Conservation (phyloP, 164 flowering plant genomes). For the Nelumbo lutea region DNA sequence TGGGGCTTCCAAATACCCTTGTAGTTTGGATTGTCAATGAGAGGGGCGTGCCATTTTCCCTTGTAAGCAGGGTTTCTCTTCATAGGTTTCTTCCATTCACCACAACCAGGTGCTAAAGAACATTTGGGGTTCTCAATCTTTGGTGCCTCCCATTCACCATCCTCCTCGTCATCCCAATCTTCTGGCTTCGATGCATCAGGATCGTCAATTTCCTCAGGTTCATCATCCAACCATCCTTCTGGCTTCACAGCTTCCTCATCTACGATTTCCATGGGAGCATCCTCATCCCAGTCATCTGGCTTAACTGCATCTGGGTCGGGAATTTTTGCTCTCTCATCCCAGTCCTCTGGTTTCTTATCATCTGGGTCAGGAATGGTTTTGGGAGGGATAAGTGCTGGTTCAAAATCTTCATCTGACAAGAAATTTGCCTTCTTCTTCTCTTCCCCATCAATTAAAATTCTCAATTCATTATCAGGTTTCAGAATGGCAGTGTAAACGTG, state of each 20-base stretch:
- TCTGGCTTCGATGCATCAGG: conserved; percentile 93
- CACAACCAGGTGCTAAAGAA: conserved; percentile 86
- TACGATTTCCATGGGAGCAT: conserved; percentile 92
- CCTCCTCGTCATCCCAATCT: conserved; percentile 99
- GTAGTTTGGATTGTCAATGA: conserved; percentile 83
- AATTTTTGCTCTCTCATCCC: conserved; percentile 95
- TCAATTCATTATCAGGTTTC: conserved; percentile 66
- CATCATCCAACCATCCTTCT: conserved; percentile 98
- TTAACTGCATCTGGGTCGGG: conserved; percentile 84
- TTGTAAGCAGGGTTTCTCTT: conserved; percentile 91
- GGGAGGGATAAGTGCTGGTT: conserved; percentile 75
- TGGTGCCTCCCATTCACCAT: conserved; percentile 99
- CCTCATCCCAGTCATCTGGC: conserved; percentile 99
- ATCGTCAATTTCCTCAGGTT: conserved; percentile 94
- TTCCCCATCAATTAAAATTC: conserved; percentile 79
- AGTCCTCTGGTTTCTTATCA: conserved; percentile 94
- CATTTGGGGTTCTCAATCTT: conserved; percentile 91
- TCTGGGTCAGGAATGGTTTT: conserved; percentile 95
- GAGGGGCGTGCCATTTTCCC: conserved; percentile 92
- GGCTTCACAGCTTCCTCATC: conserved; percentile 97
- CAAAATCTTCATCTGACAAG: conserved; percentile 76
- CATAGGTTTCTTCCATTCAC: conserved; percentile 97
- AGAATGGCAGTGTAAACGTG: conserved; percentile 88
- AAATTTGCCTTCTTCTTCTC: conserved; percentile 85
- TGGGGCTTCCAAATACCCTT: conserved; percentile 98